Evolutionary conservation across 2,329 filamentous ascomycete species (phyloP).

Genomic region (Nothophoma quercina): DNA sequence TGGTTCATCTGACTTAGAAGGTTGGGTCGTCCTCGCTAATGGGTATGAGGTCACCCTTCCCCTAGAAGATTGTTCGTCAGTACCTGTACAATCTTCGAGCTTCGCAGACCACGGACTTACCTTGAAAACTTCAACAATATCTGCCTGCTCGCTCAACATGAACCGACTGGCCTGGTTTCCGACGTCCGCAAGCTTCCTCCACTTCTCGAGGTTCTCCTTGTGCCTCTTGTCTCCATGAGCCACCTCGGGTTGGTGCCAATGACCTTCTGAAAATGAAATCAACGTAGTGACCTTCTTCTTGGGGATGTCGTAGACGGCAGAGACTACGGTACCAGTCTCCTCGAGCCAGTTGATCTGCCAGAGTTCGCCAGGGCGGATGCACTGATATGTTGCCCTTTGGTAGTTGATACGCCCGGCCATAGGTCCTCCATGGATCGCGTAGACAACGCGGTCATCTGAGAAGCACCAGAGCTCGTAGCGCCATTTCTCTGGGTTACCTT

Average conservation of each 20-base stretch:
- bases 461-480: slow-evolving; percentile 69
- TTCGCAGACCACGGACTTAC: slow-evolving; percentile 25
- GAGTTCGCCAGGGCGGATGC: slow-evolving; percentile 63
- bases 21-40: slow-evolving; percentile 47
- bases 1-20: too few species aligned
- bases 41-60: slow-evolving; percentile 57
- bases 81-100: background rate
- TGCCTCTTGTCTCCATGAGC: slow-evolving; percentile 67
- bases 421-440: slow-evolving; percentile 66
- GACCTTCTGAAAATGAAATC: slow-evolving; percentile 62
- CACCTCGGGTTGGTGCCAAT: slow-evolving; percentile 61
- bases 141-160: slow-evolving; percentile 63
- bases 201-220: slow-evolving; percentile 58
- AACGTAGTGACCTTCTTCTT: slow-evolving; percentile 60
- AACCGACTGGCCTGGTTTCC: slow-evolving; percentile 60
- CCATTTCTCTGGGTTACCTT: slow-evolving; percentile 65
- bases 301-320: slow-evolving; percentile 63
- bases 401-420: slow-evolving; percentile 61
- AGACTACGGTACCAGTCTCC: slow-evolving; percentile 66
- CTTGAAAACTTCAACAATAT: slow-evolving; percentile 59
- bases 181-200: slow-evolving; percentile 59
- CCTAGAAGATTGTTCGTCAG: slow-evolving; percentile 2
- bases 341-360: slow-evolving; percentile 70
- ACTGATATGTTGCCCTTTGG: slow-evolving; percentile 64
- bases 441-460: slow-evolving; percentile 61